Evolutionary conservation across 768 basidiomycete species (phyloP), one percentile per base, ranked within the genome.

Genomic region (Serendipita indica): DNA sequence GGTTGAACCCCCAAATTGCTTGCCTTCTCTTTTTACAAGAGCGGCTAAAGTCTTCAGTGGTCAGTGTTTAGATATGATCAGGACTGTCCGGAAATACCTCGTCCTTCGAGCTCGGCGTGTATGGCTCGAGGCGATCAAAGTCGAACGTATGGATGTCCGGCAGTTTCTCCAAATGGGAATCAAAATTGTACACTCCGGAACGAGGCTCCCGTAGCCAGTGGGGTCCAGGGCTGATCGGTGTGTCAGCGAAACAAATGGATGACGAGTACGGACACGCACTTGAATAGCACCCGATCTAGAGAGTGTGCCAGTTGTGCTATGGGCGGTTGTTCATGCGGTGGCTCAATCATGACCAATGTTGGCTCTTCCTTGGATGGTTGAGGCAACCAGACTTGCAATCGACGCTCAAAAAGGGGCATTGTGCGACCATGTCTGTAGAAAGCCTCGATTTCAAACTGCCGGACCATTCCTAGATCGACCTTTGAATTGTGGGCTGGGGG

Each of bases 161-260:
- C 45, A 99, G 78, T 1, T 70, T 68, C 69, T 88, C 79, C 3
- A 96, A 72, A 66, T 76, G 79, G 2, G 82, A 79, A 0, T 81
- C 69, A 66, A 90, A 97, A 66, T 93, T 93, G 71, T 87, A 93
- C 13, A 89, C 84, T 3, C 80, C 76, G 0, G 90, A 86, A 16
- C 86, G 76, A 0, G 89, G 87, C 66, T 98, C 91, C 64, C 82
- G 81, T 1, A 96, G 71, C 83, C 89, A 89, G 64, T 91, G 88
- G 0, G 93, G 84, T 7, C 89, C 88, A 3, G 86, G 88, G 63
- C 92, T 96, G 61, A 22, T 60, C 60, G 46, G 25, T 18, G 27
- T 61, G 34, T 20, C 13, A 33, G 60, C 39, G 60, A 57, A 3
- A 4, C 41, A 45, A 22, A 14, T 25, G 32, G 32, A 59, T 16